phyloP scores from a whole-genome alignment of 2,329 filamentous ascomycete species.

The Colletotrichum acutatum region DNA sequence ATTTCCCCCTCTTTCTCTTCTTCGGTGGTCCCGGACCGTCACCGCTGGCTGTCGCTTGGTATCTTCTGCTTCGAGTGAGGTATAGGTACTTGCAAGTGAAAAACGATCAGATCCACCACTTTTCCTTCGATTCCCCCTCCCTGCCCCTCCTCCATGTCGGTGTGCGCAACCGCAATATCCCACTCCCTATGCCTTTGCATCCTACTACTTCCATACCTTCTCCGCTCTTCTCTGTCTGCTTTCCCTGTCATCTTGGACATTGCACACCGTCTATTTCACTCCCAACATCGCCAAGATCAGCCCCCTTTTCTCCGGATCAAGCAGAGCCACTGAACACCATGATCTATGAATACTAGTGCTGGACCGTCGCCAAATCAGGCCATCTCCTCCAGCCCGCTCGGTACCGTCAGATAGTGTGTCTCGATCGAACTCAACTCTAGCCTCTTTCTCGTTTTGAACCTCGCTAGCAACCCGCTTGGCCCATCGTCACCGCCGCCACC shows the following conservation, averaged over 20 bases:
- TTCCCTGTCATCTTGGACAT: background rate
- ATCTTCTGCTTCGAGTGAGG: slow-evolving; percentile 9
- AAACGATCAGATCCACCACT: slow-evolving; percentile 5
- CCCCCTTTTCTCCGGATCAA: background rate
- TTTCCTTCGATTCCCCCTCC: slow-evolving; percentile 5
- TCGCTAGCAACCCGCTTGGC: background rate
- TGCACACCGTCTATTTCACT: slow-evolving; percentile 5
- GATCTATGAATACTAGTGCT: background rate
- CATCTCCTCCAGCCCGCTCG: slow-evolving; percentile 10
- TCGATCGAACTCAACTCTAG: slow-evolving; percentile 3
- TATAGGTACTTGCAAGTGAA: slow-evolving; percentile 20
- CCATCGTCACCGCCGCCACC: slow-evolving; percentile 4
- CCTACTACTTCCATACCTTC: background rate
- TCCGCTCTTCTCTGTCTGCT: background rate
- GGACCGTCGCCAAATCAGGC: slow-evolving; percentile 9
- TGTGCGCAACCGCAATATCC: background rate
- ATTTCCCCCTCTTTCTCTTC: slow-evolving; percentile 2
- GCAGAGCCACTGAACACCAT: background rate
- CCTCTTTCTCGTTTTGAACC: background rate
- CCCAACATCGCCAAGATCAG: background rate
- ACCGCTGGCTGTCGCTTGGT: slow-evolving; percentile 4
- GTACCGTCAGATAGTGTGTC: slow-evolving; percentile 5
- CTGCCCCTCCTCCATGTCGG: background rate
- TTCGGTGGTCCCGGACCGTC: slow-evolving; percentile 17
- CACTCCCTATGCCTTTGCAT: background rate